A percentile compares a stretch with the other conserved stretches of the same genome.
Conservation (phyloP, 257 asterid genomes). For the Plantago ovata region DNA sequence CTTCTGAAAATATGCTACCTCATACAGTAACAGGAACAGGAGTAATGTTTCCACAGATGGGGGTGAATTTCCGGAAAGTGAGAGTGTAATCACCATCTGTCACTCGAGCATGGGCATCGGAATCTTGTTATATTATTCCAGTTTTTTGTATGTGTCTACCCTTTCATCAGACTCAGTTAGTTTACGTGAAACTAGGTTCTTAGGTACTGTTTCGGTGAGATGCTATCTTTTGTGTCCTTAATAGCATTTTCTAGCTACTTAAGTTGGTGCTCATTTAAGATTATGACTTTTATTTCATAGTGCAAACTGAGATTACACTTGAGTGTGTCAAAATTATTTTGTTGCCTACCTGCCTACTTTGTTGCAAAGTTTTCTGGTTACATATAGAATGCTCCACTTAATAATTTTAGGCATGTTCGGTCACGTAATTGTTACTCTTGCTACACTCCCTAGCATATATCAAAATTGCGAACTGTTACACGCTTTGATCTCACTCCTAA, state of each 20-base stretch:
- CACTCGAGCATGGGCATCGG: not conserved
- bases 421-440: not conserved
- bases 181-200: constrained; percentile 4
- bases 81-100: not conserved
- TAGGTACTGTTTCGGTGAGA: not conserved
- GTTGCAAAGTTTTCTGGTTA: not conserved
- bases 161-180: not conserved
- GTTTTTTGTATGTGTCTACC: not conserved
- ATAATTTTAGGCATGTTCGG: constrained; percentile 10
- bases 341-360: not conserved
- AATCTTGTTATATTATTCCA: not conserved
- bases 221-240: not conserved
- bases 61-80: not conserved
- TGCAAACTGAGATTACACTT: not conserved
- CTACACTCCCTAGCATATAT: not conserved
- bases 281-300: too few species aligned
- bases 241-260: constrained; percentile 10
- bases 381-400: not conserved
- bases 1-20: not conserved
- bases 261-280: constrained; percentile 14
- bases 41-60: not conserved
- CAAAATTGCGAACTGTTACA: not conserved
- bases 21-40: too few species aligned
- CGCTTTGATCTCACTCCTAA: constrained; percentile 7
- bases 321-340: not conserved